Conservation (phyloP, 2,329 filamentous ascomycete genomes). For the Exserohilum turcica region DNA sequence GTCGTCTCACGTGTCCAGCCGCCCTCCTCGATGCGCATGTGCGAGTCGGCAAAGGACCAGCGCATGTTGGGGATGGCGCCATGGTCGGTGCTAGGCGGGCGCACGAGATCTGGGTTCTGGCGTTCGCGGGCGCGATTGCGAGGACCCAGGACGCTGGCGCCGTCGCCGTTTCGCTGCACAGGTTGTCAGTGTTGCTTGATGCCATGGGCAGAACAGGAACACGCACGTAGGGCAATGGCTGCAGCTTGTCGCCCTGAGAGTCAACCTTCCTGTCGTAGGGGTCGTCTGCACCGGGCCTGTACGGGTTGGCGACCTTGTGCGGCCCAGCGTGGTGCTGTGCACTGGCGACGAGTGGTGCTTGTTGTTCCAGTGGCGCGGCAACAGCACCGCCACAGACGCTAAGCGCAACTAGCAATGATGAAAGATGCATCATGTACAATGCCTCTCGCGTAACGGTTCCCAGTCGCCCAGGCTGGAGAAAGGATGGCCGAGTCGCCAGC, state of each 20-base stretch:
- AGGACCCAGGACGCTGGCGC: slow-evolving; percentile 70
- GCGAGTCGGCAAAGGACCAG: slow-evolving; percentile 61
- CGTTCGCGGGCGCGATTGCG: slow-evolving; percentile 70
- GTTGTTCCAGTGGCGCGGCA: slow-evolving; percentile 45
- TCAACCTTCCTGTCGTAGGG: slow-evolving; percentile 68
- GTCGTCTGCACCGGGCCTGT: slow-evolving; percentile 64
- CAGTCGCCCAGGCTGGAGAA: too few relatives aligned
- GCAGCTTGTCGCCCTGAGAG: slow-evolving; percentile 62
- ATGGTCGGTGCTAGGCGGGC: slow-evolving; percentile 74
- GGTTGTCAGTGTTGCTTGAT: slow-evolving; percentile 15
- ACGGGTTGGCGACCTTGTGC: slow-evolving; percentile 53
- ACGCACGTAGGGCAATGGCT: slow-evolving; percentile 63
- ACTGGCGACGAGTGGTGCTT: slow-evolving; percentile 43
- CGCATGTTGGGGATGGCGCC: slow-evolving; percentile 73
- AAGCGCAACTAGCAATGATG: slow-evolving; percentile 37
- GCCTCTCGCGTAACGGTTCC: too few relatives aligned
- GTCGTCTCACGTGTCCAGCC: slow-evolving; percentile 80
- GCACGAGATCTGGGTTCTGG: slow-evolving; percentile 72
- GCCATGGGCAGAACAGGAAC: background rate
- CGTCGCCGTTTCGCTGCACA: slow-evolving; percentile 56
- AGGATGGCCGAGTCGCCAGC: too few relatives aligned
- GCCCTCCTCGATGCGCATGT: slow-evolving; percentile 65
- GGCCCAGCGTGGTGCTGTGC: slow-evolving; percentile 34
- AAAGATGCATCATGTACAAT: slow-evolving; percentile 42
- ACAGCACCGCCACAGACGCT: slow-evolving; percentile 29